Evolutionary conservation across 768 basidiomycete species (phyloP).

Genomic region (Trametes meyenii): DNA sequence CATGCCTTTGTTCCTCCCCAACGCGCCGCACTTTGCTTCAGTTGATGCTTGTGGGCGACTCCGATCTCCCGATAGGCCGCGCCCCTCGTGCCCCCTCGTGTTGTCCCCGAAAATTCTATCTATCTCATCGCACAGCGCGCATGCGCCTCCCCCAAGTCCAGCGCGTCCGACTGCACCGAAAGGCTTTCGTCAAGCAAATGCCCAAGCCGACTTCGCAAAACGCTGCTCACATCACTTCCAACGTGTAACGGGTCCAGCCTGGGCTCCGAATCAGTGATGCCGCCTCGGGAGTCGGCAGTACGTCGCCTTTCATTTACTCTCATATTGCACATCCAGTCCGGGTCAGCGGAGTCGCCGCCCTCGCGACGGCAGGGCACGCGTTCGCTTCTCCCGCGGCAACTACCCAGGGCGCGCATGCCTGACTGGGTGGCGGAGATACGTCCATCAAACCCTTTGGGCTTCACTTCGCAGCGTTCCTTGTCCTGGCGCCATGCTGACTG

Average conservation of each 20-base stretch:
- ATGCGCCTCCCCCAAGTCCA: too few species aligned
- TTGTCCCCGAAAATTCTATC: slow-evolving; percentile 6
- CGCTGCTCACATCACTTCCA: neutral
- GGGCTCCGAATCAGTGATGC: neutral
- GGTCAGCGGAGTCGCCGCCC: neutral
- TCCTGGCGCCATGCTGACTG: neutral
- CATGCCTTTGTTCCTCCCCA: slow-evolving; percentile 12
- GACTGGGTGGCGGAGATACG: neutral
- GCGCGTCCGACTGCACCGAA: neutral
- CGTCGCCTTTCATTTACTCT: slow-evolving; percentile 2
- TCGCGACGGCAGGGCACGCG: neutral
- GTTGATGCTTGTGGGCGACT: slow-evolving; percentile 18
- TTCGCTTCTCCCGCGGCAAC: neutral
- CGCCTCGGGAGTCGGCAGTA: neutral
- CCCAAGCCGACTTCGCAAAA: neutral
- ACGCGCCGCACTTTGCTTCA: slow-evolving; percentile 10
- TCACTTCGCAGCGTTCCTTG: neutral
- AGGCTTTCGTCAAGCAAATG: neutral
- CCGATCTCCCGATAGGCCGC: neutral
- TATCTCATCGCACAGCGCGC: neutral
- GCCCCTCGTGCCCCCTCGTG: slow-evolving; percentile 8
- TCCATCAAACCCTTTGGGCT: slow-evolving; percentile 7
- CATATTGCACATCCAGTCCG: slow-evolving; percentile 3
- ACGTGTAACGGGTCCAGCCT: neutral
- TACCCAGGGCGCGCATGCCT: neutral